phyloP scores from a whole-genome alignment of 352 stramenopile species.

The Aphanomyces invadans region DNA sequence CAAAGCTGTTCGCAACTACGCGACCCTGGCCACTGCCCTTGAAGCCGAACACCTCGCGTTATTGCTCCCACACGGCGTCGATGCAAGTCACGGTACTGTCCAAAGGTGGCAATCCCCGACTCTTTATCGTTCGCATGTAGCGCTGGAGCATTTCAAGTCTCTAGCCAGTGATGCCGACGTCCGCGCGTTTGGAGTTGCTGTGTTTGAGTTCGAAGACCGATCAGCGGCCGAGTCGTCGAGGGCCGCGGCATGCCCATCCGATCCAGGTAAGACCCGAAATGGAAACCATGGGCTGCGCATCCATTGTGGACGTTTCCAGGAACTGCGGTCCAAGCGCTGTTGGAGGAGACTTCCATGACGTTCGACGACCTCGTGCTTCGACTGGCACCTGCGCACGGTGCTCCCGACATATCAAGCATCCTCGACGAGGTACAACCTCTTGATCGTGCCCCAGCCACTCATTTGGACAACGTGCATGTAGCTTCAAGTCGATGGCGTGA shows the following conservation, averaged over 20 bases:
- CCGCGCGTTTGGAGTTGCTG: neutral
- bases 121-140: neutral
- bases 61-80: neutral
- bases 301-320: neutral
- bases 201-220: neutral
- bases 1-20: constrained; percentile 3
- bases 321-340: neutral
- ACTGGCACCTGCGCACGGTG: neutral
- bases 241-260: neutral
- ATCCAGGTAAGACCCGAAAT: neutral
- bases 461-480: neutral
- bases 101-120: neutral
- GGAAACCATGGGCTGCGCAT: neutral
- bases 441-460: neutral
- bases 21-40: neutral
- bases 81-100: neutral
- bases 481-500: constrained; percentile 19
- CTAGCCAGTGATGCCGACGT: constrained; percentile 11
- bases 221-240: neutral
- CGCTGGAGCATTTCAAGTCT: neutral
- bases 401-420: neutral
- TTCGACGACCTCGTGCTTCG: constrained; percentile 9
- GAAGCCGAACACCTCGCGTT: neutral
- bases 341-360: constrained; percentile 4
- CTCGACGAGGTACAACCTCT: constrained; percentile 1